Conservation (phyloP, 345 rosid species). For the Raphanus raphanistrum region DNA sequence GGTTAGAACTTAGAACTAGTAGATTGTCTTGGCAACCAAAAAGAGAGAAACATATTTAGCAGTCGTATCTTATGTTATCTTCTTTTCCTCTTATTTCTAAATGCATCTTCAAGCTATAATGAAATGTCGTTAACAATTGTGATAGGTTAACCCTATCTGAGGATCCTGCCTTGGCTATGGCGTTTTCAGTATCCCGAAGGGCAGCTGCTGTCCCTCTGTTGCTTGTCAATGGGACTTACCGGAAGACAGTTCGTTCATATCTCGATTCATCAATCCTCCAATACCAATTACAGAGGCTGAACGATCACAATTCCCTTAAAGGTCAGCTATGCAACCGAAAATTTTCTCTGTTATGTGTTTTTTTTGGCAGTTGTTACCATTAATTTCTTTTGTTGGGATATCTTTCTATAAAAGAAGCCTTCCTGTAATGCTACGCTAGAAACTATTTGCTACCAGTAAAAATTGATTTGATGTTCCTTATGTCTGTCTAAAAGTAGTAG, state of each 20-base stretch:
- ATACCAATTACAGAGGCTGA: slow-evolving; percentile 83
- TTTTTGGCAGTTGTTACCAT: not conserved
- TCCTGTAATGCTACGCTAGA: slow-evolving; percentile 16
- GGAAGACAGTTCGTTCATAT: slow-evolving; percentile 88
- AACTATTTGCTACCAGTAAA: slow-evolving; percentile 20
- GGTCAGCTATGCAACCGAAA: slow-evolving; percentile 48
- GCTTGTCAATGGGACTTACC: slow-evolving; percentile 96
- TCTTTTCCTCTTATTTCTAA: not conserved
- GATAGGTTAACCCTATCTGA: slow-evolving; percentile 86
- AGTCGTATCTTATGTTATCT: not conserved
- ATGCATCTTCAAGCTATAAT: slow-evolving; percentile 31
- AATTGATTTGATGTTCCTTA: slow-evolving; percentile 9
- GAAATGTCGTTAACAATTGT: slow-evolving; percentile 15
- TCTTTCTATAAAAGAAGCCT: not conserved
- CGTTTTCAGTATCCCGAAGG: slow-evolving; percentile 92
- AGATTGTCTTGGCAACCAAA: slow-evolving; percentile 7
- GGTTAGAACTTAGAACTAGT: slow-evolving; percentile 17
- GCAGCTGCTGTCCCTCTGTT: slow-evolving; percentile 96
- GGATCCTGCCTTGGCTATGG: slow-evolving; percentile 99
- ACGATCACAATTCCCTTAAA: slow-evolving; percentile 74
- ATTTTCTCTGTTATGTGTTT: not conserved
- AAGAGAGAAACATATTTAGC: slow-evolving; percentile 8
- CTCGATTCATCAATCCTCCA: slow-evolving; percentile 93
- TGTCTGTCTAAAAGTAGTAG: slow-evolving; percentile 1
- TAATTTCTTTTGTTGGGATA: slow-evolving; percentile 9